These are phyloP conservation scores for Ulota crispa DNA, from an alignment of 225 moss, liverwort and hornwort species.

Conservation along the genomic window DNA sequence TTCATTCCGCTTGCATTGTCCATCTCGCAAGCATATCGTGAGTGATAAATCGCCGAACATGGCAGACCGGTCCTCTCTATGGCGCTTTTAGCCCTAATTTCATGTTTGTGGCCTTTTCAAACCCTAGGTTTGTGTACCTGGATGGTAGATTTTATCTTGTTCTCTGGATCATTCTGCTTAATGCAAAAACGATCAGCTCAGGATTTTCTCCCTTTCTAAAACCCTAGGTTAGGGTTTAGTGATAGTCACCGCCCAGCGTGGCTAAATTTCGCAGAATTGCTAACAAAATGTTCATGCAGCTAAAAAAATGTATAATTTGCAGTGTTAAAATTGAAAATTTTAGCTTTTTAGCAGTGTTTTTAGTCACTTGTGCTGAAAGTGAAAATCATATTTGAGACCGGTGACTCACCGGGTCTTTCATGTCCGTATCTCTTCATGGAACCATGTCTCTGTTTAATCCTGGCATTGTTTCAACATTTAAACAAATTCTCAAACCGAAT, in stretches of 20 bases:
- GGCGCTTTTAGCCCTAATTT: not conserved
- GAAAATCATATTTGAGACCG: too few relatives aligned
- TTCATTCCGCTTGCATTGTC: not conserved
- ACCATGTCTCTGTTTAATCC: not conserved
- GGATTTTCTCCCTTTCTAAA: conserved; percentile 3
- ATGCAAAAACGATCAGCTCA: not conserved
- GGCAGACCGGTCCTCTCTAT: not conserved
- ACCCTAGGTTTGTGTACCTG: not conserved
- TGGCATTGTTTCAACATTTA: not conserved
- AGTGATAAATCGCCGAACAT: not conserved
- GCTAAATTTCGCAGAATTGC: too few relatives aligned
- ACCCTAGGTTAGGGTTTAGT: conserved; percentile 17
- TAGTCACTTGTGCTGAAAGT: too few relatives aligned
- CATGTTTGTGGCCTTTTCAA: not conserved
- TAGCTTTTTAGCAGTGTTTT: too few relatives aligned
- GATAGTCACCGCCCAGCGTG: not conserved
- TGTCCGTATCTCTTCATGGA: not conserved
- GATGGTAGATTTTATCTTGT: not conserved
- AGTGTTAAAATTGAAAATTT: too few relatives aligned
- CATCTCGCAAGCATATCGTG: not conserved
- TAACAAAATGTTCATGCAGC: too few relatives aligned
- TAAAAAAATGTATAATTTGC: too few relatives aligned
- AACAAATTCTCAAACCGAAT: not conserved
- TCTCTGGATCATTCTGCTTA: not conserved
- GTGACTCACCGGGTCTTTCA: not conserved